Conservation (phyloP, 148 eudicot genomes). For the Cornus kousa region DNA sequence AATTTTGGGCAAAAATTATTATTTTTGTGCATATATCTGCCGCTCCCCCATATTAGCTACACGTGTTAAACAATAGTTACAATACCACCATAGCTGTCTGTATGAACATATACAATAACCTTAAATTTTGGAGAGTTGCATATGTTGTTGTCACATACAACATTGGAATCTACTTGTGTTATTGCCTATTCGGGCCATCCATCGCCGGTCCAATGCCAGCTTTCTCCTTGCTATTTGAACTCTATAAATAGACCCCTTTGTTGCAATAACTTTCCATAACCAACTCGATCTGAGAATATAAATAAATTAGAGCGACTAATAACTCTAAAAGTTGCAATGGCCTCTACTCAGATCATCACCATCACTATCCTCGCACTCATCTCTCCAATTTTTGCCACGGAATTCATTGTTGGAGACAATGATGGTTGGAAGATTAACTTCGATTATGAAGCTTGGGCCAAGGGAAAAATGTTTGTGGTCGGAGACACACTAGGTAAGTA, state of each 20-base stretch:
- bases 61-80: too few species aligned
- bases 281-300: background rate
- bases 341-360: background rate
- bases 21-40: too few species aligned
- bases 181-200: too few species aligned
- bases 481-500: constrained; percentile 20
- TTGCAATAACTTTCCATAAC: background rate
- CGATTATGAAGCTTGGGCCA: constrained; percentile 23
- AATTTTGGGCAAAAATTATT: too few species aligned
- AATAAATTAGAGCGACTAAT: background rate
- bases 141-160: too few species aligned
- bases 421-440: constrained; percentile 8
- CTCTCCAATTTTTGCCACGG: background rate
- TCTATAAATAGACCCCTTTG: background rate
- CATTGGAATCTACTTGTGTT: too few species aligned
- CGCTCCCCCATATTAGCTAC: too few species aligned
- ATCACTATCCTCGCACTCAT: background rate
- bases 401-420: constrained; percentile 18
- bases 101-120: too few species aligned
- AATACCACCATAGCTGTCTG: too few species aligned
- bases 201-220: too few species aligned
- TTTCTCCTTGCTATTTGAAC: background rate
- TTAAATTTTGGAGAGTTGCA: too few species aligned
- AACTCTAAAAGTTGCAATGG: background rate
- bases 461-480: constrained; percentile 19